Percentiles rank a stretch among this genome's conserved stretches.
Conservation (phyloP, 495 filamentous ascomycete genomes). For the Penicillium cosmopolitanum region DNA sequence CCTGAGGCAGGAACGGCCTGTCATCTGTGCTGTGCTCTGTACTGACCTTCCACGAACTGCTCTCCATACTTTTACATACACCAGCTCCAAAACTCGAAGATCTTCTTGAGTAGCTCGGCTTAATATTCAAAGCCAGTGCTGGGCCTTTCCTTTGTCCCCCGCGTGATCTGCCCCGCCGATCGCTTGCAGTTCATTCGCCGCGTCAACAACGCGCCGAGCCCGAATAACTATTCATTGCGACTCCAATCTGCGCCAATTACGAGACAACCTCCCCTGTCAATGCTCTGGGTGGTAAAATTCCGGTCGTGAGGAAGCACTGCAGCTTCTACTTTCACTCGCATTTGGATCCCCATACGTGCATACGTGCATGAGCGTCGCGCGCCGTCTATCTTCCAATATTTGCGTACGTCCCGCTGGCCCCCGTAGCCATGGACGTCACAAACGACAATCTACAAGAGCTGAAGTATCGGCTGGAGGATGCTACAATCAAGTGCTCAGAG, state of each 20-base stretch:
- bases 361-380: background rate
- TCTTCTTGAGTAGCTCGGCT: background rate
- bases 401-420: background rate
- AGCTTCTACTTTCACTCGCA: background rate
- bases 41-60: too few species aligned
- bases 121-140: background rate
- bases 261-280: background rate
- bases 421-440: conserved; percentile 42
- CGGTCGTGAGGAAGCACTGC: background rate
- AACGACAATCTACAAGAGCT: conserved; percentile 52
- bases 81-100: too few species aligned
- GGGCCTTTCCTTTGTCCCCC: background rate
- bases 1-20: background rate
- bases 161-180: conserved; percentile 18
- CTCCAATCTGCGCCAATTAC: conserved; percentile 1
- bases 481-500: conserved; percentile 88
- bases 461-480: conserved; percentile 73
- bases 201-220: conserved; percentile 19
- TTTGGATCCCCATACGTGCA: background rate
- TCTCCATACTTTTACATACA: too few species aligned
- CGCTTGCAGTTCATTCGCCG: conserved; percentile 4
- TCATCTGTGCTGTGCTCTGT: too few species aligned
- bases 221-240: conserved; percentile 6
- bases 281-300: background rate
- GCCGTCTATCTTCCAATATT: background rate